Conservation (phyloP, 2,329 filamentous ascomycete genomes). For the Penicillium psychrosexuale region DNA sequence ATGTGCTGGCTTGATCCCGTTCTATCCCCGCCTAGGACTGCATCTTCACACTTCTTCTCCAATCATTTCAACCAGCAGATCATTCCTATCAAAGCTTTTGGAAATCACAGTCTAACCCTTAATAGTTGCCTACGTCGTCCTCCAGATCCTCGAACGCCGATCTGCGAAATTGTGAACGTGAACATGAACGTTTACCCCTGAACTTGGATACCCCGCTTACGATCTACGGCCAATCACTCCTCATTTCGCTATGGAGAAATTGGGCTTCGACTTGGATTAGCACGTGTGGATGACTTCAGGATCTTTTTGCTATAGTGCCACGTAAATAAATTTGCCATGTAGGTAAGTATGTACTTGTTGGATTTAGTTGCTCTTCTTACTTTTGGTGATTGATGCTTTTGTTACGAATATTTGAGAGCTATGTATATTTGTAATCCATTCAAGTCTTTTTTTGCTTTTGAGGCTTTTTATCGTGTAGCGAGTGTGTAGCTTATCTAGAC, state of each 20-base stretch:
- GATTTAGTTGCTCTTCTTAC: neutral
- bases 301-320: neutral
- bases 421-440: neutral
- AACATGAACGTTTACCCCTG: neutral
- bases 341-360: neutral
- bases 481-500: neutral
- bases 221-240: neutral
- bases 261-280: neutral
- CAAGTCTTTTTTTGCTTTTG: neutral
- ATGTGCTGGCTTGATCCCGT: neutral
- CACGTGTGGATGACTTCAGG: neutral
- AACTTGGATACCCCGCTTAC: neutral
- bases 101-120: slow-evolving; percentile 7
- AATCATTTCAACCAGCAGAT: neutral
- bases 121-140: slow-evolving; percentile 34
- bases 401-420: neutral
- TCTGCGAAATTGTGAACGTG: slow-evolving; percentile 12
- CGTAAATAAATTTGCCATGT: neutral
- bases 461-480: neutral
- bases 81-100: neutral
- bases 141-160: slow-evolving; percentile 35
- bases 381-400: neutral
- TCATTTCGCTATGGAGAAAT: neutral
- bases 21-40: neutral
- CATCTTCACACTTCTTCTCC: neutral